phyloP scores from a whole-genome alignment of 139 green algal genomes.

The Tetraselmis chui region DNA sequence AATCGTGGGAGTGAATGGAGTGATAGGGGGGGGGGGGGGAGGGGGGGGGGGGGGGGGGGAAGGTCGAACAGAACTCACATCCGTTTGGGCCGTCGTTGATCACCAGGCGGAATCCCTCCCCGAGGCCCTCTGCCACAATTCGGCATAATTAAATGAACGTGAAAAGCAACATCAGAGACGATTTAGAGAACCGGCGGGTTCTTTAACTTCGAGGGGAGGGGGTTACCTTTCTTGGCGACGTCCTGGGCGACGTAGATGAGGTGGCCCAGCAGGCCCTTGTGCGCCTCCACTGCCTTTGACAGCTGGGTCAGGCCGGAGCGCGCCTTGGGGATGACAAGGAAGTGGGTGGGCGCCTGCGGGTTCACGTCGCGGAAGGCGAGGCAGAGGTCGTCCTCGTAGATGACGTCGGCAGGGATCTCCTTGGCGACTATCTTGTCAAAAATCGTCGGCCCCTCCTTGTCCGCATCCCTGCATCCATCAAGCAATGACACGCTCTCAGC shows the following conservation, averaged over 20 bases:
- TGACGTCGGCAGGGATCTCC: conserved; percentile 76
- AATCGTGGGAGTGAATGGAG: neutral
- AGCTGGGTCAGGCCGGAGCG: conserved; percentile 67
- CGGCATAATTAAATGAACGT: too few species aligned
- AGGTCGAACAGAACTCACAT: conserved; percentile 35
- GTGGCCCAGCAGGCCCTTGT: conserved; percentile 83
- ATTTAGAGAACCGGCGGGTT: too few species aligned
- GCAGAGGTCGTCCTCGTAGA: conserved; percentile 92
- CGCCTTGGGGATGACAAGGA: conserved; percentile 50
- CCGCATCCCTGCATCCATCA: conserved; percentile 13
- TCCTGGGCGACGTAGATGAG: conserved; percentile 68
- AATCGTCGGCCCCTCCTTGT: conserved; percentile 61
- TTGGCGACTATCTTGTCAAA: conserved; percentile 96
- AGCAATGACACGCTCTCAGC: too few species aligned
- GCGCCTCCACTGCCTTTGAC: conserved; percentile 58
- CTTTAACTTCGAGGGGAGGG: too few species aligned
- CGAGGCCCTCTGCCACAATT: conserved; percentile 63
- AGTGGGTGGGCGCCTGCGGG: conserved; percentile 82
- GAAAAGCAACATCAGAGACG: too few species aligned
- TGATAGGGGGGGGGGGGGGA: neutral
- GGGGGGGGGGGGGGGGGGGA: neutral
- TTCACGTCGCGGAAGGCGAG: conserved; percentile 91
- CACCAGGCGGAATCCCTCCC: conserved; percentile 76
- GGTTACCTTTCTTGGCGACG: conserved; percentile 71
- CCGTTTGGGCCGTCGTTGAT: conserved; percentile 86